Evolutionary conservation across 805 yeast genomes (phyloP), one percentile per base, ranked within the genome.

Genomic region (Torulaspora indica): DNA sequence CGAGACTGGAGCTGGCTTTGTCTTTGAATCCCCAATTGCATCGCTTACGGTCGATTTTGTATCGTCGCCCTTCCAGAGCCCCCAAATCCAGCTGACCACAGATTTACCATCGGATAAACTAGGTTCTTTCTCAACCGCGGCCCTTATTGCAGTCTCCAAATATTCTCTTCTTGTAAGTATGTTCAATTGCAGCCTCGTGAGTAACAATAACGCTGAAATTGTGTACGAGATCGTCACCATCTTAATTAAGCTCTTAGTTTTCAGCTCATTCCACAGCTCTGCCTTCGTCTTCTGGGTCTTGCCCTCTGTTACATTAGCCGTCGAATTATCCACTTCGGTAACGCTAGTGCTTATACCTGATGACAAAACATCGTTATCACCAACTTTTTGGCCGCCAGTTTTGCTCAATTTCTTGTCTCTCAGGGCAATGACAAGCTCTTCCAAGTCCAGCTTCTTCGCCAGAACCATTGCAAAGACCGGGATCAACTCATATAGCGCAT

Each of bases 101-200:
- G 45, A 30, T 5, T 29, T 38, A 2, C 49, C 40, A 28, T 52
- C 56, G 8, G 47, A 45, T 14, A 30, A 45, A 29, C 45, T 40
- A 8, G 44, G 29, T 37, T 60, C 62, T 24, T 55, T 53, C 36
- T 56, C 56, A 8, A 59, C 55, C 0, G 93, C 89, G 61, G 84
- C 68, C 47, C 76, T 75, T 38, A 86, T 74, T 4, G 95, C 90
- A 35, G 85, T 79, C 55, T 82, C 85, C 39, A 91, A 69, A 58
- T 91, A 91, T 42, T 89, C 85, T 57, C 84, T 76, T 63, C 98
- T 77, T 3, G 97, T 95, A 35, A 91, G 70, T 18, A 91, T 81
- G 60, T 93, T 93, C 57, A 91, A 72, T 66, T 91, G 98, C 50
- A 91, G 69, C 54, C 95, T 77, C 3, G 95, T 81, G 48, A 91